Evolutionary conservation across 768 basidiomycete genomes (phyloP).

Genomic region (Russula brevipes): DNA sequence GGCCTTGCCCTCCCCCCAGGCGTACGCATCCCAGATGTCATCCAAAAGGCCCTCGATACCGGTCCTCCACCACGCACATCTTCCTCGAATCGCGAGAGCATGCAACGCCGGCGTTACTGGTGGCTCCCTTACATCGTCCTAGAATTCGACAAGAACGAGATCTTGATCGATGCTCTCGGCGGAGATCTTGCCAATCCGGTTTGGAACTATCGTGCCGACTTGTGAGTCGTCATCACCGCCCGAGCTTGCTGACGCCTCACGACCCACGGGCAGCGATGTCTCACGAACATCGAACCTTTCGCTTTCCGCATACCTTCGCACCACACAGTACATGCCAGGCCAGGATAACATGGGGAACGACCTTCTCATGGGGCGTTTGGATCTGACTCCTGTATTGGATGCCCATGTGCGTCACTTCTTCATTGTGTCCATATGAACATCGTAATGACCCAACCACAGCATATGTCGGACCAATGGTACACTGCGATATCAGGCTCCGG

Average conservation of each 20-base stretch:
- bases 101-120: constrained; percentile 91
- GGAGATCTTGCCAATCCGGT: constrained; percentile 87
- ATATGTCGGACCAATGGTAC: constrained; percentile 90
- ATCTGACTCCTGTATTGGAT: constrained; percentile 80
- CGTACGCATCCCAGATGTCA: constrained; percentile 72
- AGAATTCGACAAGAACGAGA: constrained; percentile 97
- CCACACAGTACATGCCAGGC: constrained; percentile 61
- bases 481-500: constrained; percentile 76
- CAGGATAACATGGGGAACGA: constrained; percentile 98
- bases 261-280: constrained; percentile 65
- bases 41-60: constrained; percentile 73
- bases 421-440: constrained; percentile 4
- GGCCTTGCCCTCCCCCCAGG: constrained; percentile 78
- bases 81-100: constrained; percentile 71
- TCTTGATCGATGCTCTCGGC: constrained; percentile 91
- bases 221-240: constrained; percentile 50
- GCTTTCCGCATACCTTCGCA: constrained; percentile 87
- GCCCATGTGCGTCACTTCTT: constrained; percentile 50
- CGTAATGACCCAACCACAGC: constrained; percentile 37
- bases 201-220: constrained; percentile 95
- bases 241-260: constrained; percentile 14
- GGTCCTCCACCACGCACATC: constrained; percentile 50
- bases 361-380: constrained; percentile 86
- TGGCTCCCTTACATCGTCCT: constrained; percentile 97
- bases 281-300: constrained; percentile 90